A percentile compares a stretch with the other conserved stretches of the same genome.
These are phyloP conservation scores for Nepenthes alata DNA, from an alignment of 179 eudicot species.

Conservation along the genomic window DNA sequence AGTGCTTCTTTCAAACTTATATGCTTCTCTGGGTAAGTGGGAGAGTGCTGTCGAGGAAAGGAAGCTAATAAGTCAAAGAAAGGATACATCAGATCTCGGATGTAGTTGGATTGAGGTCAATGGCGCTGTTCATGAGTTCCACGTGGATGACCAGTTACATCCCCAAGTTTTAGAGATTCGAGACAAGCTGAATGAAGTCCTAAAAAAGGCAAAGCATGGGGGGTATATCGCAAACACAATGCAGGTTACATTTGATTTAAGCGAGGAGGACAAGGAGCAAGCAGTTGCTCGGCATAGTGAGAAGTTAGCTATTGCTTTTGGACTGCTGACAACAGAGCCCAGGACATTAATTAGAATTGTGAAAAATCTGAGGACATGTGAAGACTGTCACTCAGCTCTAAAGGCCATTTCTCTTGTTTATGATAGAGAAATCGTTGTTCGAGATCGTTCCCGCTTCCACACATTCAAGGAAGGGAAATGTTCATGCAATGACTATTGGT, in stretches of 20 bases:
- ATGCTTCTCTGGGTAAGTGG: constrained; percentile 57
- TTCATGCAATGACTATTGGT: constrained; percentile 46
- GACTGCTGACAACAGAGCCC: constrained; percentile 35
- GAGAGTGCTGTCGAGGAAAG: constrained; percentile 45
- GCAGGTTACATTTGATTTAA: constrained; percentile 62
- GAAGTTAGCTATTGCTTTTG: constrained; percentile 73
- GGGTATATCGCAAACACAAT: constrained; percentile 44
- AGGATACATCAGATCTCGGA: constrained; percentile 39
- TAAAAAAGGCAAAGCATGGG: constrained; percentile 26
- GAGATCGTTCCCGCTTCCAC: constrained; percentile 77
- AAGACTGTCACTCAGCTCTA: constrained; percentile 56
- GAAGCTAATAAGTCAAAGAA: constrained; percentile 35
- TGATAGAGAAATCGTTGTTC: constrained; percentile 50
- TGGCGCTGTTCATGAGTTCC: constrained; percentile 69
- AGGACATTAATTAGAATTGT: constrained; percentile 44
- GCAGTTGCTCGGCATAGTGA: constrained; percentile 81
- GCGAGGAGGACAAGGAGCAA: constrained; percentile 70
- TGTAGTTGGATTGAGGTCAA: constrained; percentile 80
- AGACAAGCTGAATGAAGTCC: constrained; percentile 33
- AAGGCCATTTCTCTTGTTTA: constrained; percentile 58
- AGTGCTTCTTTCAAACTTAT: constrained; percentile 50
- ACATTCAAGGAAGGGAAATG: constrained; percentile 42
- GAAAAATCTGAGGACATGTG: constrained; percentile 69
- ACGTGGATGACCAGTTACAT: constrained; percentile 59
- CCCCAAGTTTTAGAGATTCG: constrained; percentile 47